Evolutionary conservation across 1,284 basidiomycete genomes (phyloP).

Genomic region (Schizopora paradoxa): DNA sequence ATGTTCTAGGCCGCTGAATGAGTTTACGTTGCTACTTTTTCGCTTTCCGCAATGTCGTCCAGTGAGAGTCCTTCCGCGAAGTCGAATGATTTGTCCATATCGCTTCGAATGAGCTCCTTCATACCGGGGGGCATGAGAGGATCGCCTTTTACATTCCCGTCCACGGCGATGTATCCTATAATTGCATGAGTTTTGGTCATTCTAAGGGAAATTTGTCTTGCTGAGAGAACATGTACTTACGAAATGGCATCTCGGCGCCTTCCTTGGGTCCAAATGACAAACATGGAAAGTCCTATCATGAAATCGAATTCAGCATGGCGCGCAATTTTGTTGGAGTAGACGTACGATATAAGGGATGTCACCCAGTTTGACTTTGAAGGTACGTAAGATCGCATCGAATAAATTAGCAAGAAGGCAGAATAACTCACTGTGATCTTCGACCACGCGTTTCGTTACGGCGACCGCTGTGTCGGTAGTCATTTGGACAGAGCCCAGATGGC

Average conservation of each 20-base stretch:
- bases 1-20: no score
- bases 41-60: no score
- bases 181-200: constrained; percentile 12
- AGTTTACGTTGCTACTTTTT: no score
- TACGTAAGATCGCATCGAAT: constrained; percentile 5
- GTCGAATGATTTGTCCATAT: constrained; percentile 84
- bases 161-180: constrained; percentile 54
- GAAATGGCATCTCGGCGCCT: constrained; percentile 92
- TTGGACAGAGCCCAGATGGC: constrained; percentile 81
- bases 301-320: not conserved
- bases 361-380: constrained; percentile 49
- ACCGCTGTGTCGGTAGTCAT: constrained; percentile 99
- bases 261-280: constrained; percentile 80
- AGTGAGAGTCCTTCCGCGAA: no score
- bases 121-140: constrained; percentile 88
- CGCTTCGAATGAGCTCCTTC: constrained; percentile 77
- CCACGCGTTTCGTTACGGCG: constrained; percentile 86
- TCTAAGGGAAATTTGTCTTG: not conserved
- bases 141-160: constrained; percentile 37
- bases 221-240: constrained; percentile 40
- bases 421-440: constrained; percentile 66
- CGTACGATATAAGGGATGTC: constrained; percentile 70
- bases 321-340: not conserved
- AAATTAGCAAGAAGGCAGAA: constrained; percentile 10
- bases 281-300: constrained; percentile 74